phyloP scores from a whole-genome alignment of 306 rosid species.

The Trifolium fragiferum region DNA sequence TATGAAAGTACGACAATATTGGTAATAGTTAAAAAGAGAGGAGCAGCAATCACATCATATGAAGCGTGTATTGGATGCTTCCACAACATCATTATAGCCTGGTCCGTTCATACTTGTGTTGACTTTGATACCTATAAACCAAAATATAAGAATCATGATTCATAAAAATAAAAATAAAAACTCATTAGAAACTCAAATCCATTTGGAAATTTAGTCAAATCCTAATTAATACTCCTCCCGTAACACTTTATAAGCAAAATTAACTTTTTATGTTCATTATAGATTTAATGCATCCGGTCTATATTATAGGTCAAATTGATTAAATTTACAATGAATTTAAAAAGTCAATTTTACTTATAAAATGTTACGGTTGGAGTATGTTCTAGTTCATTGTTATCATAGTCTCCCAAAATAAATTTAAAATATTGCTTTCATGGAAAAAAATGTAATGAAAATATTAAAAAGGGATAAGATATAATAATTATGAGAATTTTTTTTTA shows the following conservation, averaged over 20 bases:
- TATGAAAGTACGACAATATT: constrained; percentile 12
- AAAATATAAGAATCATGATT: constrained; percentile 15
- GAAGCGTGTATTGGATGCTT: constrained; percentile 39
- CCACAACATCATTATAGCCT: constrained; percentile 30
- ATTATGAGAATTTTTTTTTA: too few relatives aligned
- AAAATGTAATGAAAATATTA: too few relatives aligned
- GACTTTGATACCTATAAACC: constrained; percentile 59
- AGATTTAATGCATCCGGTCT: too few relatives aligned
- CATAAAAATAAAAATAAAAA: not conserved
- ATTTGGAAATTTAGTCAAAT: not conserved
- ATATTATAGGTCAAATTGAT: too few relatives aligned
- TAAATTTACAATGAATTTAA: too few relatives aligned
- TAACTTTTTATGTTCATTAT: too few relatives aligned
- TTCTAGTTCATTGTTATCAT: not conserved
- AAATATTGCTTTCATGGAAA: too few relatives aligned
- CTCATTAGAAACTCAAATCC: not conserved
- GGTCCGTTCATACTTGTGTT: constrained; percentile 35
- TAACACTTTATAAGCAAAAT: too few relatives aligned
- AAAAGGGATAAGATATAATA: too few relatives aligned
- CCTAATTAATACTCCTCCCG: too few relatives aligned
- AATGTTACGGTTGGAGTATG: too few relatives aligned
- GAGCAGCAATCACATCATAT: constrained; percentile 6
- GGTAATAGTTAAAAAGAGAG: not conserved
- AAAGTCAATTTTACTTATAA: too few relatives aligned
- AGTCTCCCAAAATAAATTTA: not conserved